phyloP scores from a whole-genome alignment of 495 filamentous ascomycete genomes.

The Penicillium turbatum region DNA sequence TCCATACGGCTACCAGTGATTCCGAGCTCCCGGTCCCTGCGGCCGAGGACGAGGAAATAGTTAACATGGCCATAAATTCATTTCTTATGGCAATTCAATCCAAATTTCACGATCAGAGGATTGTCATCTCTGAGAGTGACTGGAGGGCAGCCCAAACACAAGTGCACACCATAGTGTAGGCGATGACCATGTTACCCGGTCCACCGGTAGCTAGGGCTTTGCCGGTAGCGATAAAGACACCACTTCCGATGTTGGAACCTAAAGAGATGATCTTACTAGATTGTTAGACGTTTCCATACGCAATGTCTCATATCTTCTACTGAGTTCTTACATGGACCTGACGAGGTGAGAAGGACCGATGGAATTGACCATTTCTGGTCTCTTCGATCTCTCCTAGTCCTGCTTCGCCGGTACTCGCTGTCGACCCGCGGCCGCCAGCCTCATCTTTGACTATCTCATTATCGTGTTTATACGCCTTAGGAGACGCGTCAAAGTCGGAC shows the following conservation, averaged over 20 bases:
- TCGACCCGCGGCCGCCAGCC: neutral
- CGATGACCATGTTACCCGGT: constrained; percentile 26
- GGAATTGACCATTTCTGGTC: constrained; percentile 13
- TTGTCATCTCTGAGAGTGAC: constrained; percentile 29
- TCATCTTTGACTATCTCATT: neutral
- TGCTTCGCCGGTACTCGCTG: neutral
- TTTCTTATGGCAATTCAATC: no score
- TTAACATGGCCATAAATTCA: no score
- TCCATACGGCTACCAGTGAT: no score
- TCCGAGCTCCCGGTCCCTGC: no score
- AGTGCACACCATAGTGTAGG: constrained; percentile 24
- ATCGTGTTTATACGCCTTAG: neutral
- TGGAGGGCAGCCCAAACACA: constrained; percentile 29
- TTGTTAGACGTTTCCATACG: neutral
- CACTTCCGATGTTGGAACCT: constrained; percentile 27
- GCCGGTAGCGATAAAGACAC: constrained; percentile 30
- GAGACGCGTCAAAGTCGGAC: neutral
- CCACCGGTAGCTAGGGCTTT: constrained; percentile 23
- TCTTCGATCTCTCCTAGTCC: neutral
- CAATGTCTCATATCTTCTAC: neutral
- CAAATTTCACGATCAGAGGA: no score
- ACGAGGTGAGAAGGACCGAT: constrained; percentile 24
- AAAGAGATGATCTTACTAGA: constrained; percentile 26
- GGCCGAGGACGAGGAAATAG: no score
- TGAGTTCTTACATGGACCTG: constrained; percentile 24